Conservation (phyloP, 371 early-diverging fungal genomes). For the Enterocytospora artemiae region DNA sequence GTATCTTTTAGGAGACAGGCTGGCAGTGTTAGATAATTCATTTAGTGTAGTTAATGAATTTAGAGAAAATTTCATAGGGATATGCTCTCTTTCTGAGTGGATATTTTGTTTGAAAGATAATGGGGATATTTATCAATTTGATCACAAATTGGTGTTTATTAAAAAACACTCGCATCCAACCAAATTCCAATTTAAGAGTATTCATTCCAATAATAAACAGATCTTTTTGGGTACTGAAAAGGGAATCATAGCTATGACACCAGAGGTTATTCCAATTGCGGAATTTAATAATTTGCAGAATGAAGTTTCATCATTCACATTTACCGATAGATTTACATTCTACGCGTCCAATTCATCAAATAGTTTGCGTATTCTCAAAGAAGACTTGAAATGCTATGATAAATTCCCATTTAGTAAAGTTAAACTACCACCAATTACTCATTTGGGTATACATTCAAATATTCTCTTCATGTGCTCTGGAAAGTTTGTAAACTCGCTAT, state of each 20-base stretch:
- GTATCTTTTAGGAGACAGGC: slow-evolving; percentile 20
- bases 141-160: not conserved
- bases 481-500: too few species aligned
- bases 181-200: slow-evolving; percentile 30
- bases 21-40: slow-evolving; percentile 4
- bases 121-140: slow-evolving; percentile 27
- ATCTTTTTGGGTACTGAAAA: slow-evolving; percentile 16
- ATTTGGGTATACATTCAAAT: slow-evolving; percentile 10
- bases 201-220: not conserved
- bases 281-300: slow-evolving; percentile 12
- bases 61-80: slow-evolving; percentile 6
- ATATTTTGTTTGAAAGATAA: slow-evolving; percentile 11
- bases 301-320: slow-evolving; percentile 4
- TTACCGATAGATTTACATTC: slow-evolving; percentile 7
- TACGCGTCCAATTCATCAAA: slow-evolving; percentile 12
- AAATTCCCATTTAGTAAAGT: slow-evolving; percentile 34
- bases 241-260: slow-evolving; percentile 19
- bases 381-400: slow-evolving; percentile 12
- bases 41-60: slow-evolving; percentile 11
- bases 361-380: slow-evolving; percentile 25
- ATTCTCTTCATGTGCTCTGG: slow-evolving; percentile 14
- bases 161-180: slow-evolving; percentile 4
- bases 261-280: slow-evolving; percentile 14
- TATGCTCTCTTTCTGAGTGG: slow-evolving; percentile 1
- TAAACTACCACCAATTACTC: slow-evolving; percentile 8